These are phyloP conservation scores for Coleophoma cylindrospora DNA, from an alignment of 2,329 filamentous ascomycete genomes.

Conservation along the genomic window DNA sequence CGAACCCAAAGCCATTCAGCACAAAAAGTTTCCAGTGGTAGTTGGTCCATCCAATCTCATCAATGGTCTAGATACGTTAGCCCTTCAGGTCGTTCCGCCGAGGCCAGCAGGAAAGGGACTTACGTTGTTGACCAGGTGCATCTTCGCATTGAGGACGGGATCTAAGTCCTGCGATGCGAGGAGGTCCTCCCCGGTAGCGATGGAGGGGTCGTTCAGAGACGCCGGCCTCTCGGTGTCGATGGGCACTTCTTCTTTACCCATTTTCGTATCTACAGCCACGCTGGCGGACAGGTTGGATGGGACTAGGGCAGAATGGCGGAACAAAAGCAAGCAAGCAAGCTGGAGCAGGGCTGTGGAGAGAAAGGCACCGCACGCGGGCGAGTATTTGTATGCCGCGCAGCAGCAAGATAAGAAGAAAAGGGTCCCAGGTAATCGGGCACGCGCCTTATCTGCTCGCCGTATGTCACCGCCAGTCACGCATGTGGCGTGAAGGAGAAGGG, in stretches of 20 bases:
- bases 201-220: constrained; percentile 4
- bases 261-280: not conserved
- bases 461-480: too few species aligned
- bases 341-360: too few species aligned
- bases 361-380: too few species aligned
- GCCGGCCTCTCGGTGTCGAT: constrained; percentile 6
- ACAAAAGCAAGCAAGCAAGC: too few species aligned
- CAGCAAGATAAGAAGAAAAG: too few species aligned
- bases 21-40: constrained; percentile 56
- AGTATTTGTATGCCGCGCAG: too few species aligned
- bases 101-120: constrained; percentile 17
- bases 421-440: too few species aligned
- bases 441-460: too few species aligned
- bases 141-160: constrained; percentile 59
- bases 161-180: constrained; percentile 53
- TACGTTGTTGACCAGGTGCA: constrained; percentile 65
- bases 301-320: too few species aligned
- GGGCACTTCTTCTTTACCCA: not conserved
- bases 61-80: constrained; percentile 33
- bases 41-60: constrained; percentile 46
- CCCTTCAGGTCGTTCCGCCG: not conserved
- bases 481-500: too few species aligned
- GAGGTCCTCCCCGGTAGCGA: constrained; percentile 36
- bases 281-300: too few species aligned
- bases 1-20: constrained; percentile 54